Conservation (phyloP, 257 asterid species). For the Datura wrightii region DNA sequence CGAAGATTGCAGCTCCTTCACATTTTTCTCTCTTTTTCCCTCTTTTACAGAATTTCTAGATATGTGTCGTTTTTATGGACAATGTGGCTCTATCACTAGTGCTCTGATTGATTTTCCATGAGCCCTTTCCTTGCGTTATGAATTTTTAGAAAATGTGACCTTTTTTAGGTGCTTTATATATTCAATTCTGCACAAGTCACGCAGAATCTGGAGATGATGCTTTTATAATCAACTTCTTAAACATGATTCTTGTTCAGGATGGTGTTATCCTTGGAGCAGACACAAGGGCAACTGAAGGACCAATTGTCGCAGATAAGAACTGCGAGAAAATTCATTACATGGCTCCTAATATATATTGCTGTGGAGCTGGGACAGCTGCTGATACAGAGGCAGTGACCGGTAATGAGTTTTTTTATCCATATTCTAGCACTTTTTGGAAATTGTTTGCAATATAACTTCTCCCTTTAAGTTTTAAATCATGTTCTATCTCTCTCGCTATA, state of each 20-base stretch:
- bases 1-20: slow-evolving; percentile 2
- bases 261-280: slow-evolving; percentile 99
- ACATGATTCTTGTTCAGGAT: slow-evolving; percentile 58
- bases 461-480: not conserved
- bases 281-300: slow-evolving; percentile 97
- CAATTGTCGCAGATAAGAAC: slow-evolving; percentile 98
- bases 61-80: not conserved
- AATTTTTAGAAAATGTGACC: slow-evolving; percentile 11
- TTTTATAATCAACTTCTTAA: slow-evolving; percentile 29
- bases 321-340: slow-evolving; percentile 96
- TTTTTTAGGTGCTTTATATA: not conserved
- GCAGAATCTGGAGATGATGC: slow-evolving; percentile 4
- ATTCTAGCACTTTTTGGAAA: not conserved
- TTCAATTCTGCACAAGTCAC: slow-evolving; percentile 12
- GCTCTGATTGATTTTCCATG: slow-evolving; percentile 4
- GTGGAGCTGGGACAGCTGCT: slow-evolving; percentile 96
- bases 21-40: slow-evolving; percentile 7
- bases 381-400: slow-evolving; percentile 98
- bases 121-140: slow-evolving; percentile 5
- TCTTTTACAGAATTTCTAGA: not conserved
- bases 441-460: slow-evolving; percentile 4
- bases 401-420: slow-evolving; percentile 32
- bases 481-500: not conserved
- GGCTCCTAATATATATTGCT: slow-evolving; percentile 85
- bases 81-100: not conserved